Base-by-base conservation (phyloP, 345 rosid species). In the Citrus unshiu region DNA sequence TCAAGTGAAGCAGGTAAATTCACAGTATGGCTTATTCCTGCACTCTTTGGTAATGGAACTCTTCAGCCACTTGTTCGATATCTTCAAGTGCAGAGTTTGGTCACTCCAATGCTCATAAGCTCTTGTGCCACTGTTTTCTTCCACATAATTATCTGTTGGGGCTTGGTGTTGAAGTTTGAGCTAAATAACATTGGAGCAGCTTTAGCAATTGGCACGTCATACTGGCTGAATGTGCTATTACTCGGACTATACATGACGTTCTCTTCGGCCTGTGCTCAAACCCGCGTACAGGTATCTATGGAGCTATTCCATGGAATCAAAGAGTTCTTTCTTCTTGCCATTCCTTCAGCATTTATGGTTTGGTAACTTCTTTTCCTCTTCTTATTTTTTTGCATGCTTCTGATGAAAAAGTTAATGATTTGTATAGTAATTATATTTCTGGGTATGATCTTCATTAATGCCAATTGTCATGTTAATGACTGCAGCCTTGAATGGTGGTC, bases 401-500 rank as follows among this genome's bases (percentile, higher is more conserved):
- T 5, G 14, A 21, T 3, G n/a, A 1, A 19, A 1, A 56, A 39
- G 18, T 51, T 9, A 13, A 46, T 46, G 51, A 13, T 46, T 13
- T 13, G 51, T 12, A 46, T 13, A 1, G 18, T 10, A 46, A 46
- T 46, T 13, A 46, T 13, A 10, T 46, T 46, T 46, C 18, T 46
- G 18, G 16, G 51, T 46, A 9, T 63, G 12, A 0, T 57, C 37
- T 77, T 34, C 37, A 9, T 78, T 61, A 32, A 60, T 63, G 21
- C 37, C 12, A n/a, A 37, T 64, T 60, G 2, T 77, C 13, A 58
- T 32, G 74, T 43, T 40, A 1, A 64, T 64, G 46, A 35, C 22
- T 82, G 84, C 82, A 96, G 97, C 87, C 91, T 94, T 6, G 97
- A 96, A 79, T 94, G 98, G 97, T 96, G 97, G 99, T 94, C 99